Evolutionary conservation across 306 rosid species (phyloP).

Genomic region (Parietaria judaica): DNA sequence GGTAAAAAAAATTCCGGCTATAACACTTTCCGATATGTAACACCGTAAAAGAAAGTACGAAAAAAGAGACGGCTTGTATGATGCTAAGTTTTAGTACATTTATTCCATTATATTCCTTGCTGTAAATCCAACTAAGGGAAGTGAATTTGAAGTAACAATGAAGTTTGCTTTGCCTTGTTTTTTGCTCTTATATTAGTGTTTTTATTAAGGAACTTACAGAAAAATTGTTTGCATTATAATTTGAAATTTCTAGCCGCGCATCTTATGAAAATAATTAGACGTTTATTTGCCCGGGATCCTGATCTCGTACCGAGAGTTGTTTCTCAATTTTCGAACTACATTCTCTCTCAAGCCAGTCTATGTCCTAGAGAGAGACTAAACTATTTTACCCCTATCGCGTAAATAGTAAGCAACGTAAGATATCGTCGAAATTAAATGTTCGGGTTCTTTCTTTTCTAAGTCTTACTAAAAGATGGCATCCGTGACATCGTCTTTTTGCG

Average conservation of each 20-base stretch:
- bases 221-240: too few species aligned
- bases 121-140: constrained; percentile 44
- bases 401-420: too few species aligned
- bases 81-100: constrained; percentile 24
- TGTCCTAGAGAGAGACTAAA: too few species aligned
- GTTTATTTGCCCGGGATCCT: too few species aligned
- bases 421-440: too few species aligned
- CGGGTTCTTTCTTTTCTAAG: too few species aligned
- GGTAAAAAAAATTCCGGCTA: constrained; percentile 7
- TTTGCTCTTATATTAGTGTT: neutral
- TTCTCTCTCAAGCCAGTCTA: too few species aligned
- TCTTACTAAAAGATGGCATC: too few species aligned
- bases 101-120: constrained; percentile 35
- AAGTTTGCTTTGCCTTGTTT: constrained; percentile 19
- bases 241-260: neutral
- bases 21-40: constrained; percentile 16
- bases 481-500: too few species aligned
- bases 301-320: too few species aligned
- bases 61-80: constrained; percentile 15
- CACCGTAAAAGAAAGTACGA: constrained; percentile 6
- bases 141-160: constrained; percentile 26
- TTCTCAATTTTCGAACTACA: too few species aligned
- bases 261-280: neutral
- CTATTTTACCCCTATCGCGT: too few species aligned
- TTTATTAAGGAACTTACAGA: neutral